Evolutionary conservation across 768 basidiomycete genomes (phyloP), one percentile per base, ranked within the genome.

Genomic region (Crepidotus variabilis): DNA sequence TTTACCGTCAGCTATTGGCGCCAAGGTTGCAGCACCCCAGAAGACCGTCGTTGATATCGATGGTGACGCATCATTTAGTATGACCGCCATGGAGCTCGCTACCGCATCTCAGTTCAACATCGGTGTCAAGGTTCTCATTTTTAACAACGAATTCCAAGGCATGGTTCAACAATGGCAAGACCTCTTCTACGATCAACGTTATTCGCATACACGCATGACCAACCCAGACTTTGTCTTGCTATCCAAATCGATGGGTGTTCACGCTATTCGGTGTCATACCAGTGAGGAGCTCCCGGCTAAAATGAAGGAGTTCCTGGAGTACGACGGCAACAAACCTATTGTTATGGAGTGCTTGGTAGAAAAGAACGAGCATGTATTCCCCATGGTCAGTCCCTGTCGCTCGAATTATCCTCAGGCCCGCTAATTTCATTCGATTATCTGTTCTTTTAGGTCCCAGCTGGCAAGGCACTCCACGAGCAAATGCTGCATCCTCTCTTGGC

Each of bases 91-190:
- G 97, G 97, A 99, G 73, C 85, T 99, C 51, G 87, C 88, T 21
- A 99, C 97, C 0, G 97, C 97, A 4, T 80, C 90, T 22, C 92
- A 95, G 67, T 94, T 82, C 75, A 72, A 82, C 66, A 97, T 99
- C 60, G 96, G 97, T 57, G 93, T 98, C 67, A 99, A 99, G 75
- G 89, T 94, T 39, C 78, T 97, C 61, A 73, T 97, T 21, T 72
- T 98, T 65, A 96, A 97, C 79, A 98, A 97, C 72, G 93, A 95
- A 67, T 97, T 94, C 82, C 95, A 97, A 72, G 97, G 97, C 54
- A 99, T 99, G 97, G 97, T 98, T 11, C 76, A 92, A 32, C 97
- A 99, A 78, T 98, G 96, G 97, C 97, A 98, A 81, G 95, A 98
- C 71, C 83, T 99, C 10, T 99, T 99, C 80, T 99, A 98, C 72